Percentiles rank a stretch among this genome's conserved stretches.
Evolutionary conservation across 202 grass and related monocot genomes (phyloP).

Genomic region (Digitaria exilis): DNA sequence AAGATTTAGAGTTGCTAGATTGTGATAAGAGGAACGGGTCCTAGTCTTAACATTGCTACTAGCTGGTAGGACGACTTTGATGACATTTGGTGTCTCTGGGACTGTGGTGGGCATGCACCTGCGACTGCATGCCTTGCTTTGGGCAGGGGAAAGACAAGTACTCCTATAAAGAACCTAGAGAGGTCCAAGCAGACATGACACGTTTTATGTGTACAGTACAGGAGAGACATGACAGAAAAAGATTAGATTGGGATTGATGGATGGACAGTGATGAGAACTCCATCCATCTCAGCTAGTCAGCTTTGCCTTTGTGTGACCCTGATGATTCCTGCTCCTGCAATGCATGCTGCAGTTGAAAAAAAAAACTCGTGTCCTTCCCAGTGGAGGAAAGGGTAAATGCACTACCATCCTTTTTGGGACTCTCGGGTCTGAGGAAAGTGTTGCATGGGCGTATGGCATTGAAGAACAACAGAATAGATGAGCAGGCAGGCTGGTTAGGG

Average conservation of each 20-base stretch:
- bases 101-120: conserved; percentile 44
- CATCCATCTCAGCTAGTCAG: background rate
- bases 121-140: conserved; percentile 32
- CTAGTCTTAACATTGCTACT: conserved; percentile 6
- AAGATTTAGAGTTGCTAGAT: conserved; percentile 3
- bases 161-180: conserved; percentile 49
- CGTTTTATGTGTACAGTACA: too few species aligned
- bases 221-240: conserved; percentile 13
- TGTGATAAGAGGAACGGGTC: conserved; percentile 1
- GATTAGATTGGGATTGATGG: conserved; percentile 23
- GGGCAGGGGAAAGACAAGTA: background rate
- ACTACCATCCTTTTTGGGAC: conserved; percentile 43
- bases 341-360: conserved; percentile 11
- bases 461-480: background rate
- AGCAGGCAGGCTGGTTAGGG: background rate
- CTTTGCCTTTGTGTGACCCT: conserved; percentile 25
- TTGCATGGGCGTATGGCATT: background rate
- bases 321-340: conserved; percentile 28
- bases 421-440: background rate
- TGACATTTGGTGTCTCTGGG: conserved; percentile 33
- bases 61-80: conserved; percentile 54
- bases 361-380: background rate
- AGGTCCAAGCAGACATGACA: conserved; percentile 18
- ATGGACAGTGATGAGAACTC: conserved; percentile 25
- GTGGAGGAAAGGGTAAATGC: conserved; percentile 42